Percentiles rank a stretch among this genome's conserved stretches.
These are phyloP conservation scores for Fusarium chaquense DNA, from an alignment of 2,329 filamentous ascomycete species.

Conservation along the genomic window DNA sequence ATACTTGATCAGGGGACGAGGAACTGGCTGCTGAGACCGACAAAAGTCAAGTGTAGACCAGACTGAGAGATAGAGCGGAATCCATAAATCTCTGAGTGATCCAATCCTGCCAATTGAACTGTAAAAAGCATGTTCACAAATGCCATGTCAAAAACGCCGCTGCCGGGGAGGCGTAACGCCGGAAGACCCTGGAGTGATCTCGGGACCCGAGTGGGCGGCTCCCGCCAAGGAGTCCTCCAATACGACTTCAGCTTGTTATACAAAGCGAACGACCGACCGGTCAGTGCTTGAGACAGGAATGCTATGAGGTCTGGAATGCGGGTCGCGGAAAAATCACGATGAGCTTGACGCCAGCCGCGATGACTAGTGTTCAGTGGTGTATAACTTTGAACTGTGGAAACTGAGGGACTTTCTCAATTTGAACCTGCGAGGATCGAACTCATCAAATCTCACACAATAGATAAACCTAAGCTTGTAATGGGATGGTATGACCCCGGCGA, in stretches of 20 bases:
- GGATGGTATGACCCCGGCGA: not conserved
- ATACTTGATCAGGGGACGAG: not conserved
- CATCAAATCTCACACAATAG: not conserved
- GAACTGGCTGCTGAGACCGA: not conserved
- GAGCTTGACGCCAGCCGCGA: conserved; percentile 19
- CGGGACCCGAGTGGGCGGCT: conserved; percentile 25
- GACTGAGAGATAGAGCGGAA: not conserved
- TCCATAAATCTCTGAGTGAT: not conserved
- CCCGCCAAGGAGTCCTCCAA: conserved; percentile 11
- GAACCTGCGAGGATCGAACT: not conserved
- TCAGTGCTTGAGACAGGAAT: conserved; percentile 21
- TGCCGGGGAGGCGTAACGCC: conserved; percentile 23
- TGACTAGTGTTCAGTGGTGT: not conserved
- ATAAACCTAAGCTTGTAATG: not conserved
- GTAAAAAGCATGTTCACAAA: not conserved
- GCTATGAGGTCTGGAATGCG: conserved; percentile 23
- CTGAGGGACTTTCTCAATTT: not conserved
- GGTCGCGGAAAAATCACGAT: conserved; percentile 14
- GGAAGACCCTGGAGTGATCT: conserved; percentile 25
- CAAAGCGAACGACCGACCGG: not conserved
- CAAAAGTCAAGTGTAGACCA: not conserved
- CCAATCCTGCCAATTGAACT: not conserved
- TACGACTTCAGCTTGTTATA: not conserved
- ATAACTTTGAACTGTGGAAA: conserved; percentile 15
- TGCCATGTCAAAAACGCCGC: not conserved